Percentiles rank a stretch among this genome's conserved stretches.
phyloP scores from a whole-genome alignment of 164 flowering plant genomes.

The Chloranthus sessilifolius region DNA sequence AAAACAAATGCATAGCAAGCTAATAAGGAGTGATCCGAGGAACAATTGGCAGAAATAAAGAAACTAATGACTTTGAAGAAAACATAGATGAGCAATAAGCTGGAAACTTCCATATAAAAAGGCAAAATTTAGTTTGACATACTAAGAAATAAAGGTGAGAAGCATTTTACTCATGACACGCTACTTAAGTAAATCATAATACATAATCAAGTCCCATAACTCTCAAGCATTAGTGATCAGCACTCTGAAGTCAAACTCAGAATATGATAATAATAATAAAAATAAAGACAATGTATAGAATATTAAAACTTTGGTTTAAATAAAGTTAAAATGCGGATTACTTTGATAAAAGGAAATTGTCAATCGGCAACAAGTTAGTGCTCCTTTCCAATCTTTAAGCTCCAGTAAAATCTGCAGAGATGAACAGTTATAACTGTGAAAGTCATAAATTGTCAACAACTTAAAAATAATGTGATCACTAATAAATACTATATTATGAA shows the following conservation, averaged over 20 bases:
- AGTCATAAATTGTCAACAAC: neutral
- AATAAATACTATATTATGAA: neutral
- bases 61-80: too few relatives aligned
- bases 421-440: neutral
- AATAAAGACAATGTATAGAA: too few relatives aligned
- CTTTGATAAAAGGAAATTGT: slow-evolving; percentile 78
- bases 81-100: neutral
- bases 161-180: neutral
- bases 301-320: neutral
- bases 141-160: neutral
- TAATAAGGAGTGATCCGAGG: too few relatives aligned
- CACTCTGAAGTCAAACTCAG: neutral
- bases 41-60: too few relatives aligned
- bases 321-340: slow-evolving; percentile 27
- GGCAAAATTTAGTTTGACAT: neutral
- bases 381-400: slow-evolving; percentile 71
- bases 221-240: neutral
- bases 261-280: neutral
- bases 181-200: too few relatives aligned
- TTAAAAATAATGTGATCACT: neutral
- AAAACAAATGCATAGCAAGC: too few relatives aligned
- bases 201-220: neutral
- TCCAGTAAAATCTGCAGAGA: slow-evolving; percentile 65
- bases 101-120: neutral
- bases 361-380: slow-evolving; percentile 59